Percentiles rank a stretch among this genome's conserved stretches.
These are phyloP conservation scores for Psilocybe azurescens DNA, from an alignment of 768 basidiomycete species.

Conservation along the genomic window DNA sequence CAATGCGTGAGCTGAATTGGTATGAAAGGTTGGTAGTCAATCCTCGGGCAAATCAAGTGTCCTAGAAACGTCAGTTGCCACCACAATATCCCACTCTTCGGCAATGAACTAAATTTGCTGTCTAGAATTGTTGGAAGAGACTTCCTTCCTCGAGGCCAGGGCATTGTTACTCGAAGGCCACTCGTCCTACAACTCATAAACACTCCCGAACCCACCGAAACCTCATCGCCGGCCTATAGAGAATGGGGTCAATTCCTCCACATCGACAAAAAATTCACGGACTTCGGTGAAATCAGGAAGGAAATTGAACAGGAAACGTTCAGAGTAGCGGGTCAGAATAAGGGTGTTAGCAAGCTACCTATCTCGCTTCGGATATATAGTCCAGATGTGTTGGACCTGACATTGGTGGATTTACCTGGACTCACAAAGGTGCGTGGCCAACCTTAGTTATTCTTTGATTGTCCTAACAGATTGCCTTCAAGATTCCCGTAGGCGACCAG, in stretches of 20 bases:
- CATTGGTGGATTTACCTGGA: constrained; percentile 95
- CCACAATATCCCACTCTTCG: constrained; percentile 6
- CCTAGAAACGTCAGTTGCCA: constrained; percentile 82
- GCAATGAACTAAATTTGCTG: constrained; percentile 6
- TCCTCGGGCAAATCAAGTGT: constrained; percentile 97
- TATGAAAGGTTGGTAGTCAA: constrained; percentile 87
- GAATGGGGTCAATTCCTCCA: constrained; percentile 99
- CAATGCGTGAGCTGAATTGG: constrained; percentile 17
- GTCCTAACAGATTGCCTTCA: neutral
- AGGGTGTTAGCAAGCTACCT: constrained; percentile 95
- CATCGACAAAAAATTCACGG: constrained; percentile 95
- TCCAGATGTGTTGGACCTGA: constrained; percentile 93
- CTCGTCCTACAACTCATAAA: constrained; percentile 96
- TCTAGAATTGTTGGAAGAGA: constrained; percentile 91
- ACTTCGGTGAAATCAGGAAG: constrained; percentile 90
- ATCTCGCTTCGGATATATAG: constrained; percentile 97
- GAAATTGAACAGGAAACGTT: constrained; percentile 99
- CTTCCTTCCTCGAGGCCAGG: constrained; percentile 86
- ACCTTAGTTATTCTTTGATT: neutral
- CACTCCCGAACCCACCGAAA: constrained; percentile 68
- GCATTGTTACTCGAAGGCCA: constrained; percentile 96
- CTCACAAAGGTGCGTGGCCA: constrained; percentile 80
- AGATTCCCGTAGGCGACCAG: constrained; percentile 97
- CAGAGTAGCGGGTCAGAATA: constrained; percentile 97
- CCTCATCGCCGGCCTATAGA: constrained; percentile 51